Evolutionary conservation across 306 rosid species (phyloP).

Genomic region (Dicorynia guianensis): DNA sequence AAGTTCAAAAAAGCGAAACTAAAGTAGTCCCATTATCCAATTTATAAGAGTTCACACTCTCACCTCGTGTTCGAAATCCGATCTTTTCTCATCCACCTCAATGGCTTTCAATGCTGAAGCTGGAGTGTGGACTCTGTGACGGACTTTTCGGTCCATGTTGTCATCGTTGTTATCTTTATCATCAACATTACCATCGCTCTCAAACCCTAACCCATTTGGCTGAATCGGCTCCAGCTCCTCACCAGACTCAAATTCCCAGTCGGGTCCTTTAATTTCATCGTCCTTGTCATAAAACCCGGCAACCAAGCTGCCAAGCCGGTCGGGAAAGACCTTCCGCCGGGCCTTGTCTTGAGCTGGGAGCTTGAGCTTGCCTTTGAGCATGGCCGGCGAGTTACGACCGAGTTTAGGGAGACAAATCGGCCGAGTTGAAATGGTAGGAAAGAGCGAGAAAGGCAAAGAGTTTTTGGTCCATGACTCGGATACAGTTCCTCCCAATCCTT

Average conservation of each 20-base stretch:
- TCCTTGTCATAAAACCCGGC: constrained; percentile 52
- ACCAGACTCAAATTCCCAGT: constrained; percentile 58
- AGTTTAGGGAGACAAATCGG: constrained; percentile 15
- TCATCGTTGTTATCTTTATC: constrained; percentile 14
- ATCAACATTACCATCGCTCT: constrained; percentile 31
- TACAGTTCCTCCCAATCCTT: constrained; percentile 24
- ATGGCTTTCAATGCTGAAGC: constrained; percentile 57
- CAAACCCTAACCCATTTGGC: constrained; percentile 54
- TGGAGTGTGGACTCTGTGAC: constrained; percentile 40
- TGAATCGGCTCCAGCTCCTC: constrained; percentile 80
- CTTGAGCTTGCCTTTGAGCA: constrained; percentile 78
- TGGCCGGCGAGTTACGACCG: constrained; percentile 40
- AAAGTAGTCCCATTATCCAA: not conserved
- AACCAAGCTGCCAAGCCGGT: constrained; percentile 66
- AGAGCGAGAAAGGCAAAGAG: not conserved
- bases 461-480: constrained; percentile 44
- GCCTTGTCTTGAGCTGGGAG: constrained; percentile 61
- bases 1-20: not conserved
- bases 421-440: constrained; percentile 33
- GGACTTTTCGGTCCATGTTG: constrained; percentile 29
- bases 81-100: constrained; percentile 76
- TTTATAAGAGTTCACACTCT: not conserved
- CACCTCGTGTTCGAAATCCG: constrained; percentile 79
- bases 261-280: constrained; percentile 39
- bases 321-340: constrained; percentile 56